Base-by-base conservation (phyloP, 495 filamentous ascomycete genomes). In the Aspergillus heteromorphus region DNA sequence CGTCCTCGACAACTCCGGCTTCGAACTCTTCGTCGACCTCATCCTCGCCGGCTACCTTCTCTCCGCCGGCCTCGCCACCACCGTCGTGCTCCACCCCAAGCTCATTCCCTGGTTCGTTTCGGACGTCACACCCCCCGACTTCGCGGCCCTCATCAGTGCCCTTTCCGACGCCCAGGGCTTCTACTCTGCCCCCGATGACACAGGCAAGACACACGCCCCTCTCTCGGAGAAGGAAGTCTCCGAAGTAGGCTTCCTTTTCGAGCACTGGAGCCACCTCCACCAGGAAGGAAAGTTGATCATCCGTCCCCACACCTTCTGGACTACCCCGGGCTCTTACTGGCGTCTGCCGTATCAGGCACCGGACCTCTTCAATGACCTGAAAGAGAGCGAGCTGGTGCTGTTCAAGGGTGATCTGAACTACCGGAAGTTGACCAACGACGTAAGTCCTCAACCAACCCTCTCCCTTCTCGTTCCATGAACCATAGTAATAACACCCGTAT, bases 331-430 rank as follows among this genome's bases (percentile, higher is more conserved):
- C 0, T 85, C 86, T 51, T 98, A 84, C 71, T 97, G 93, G 92
- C 80, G 91, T 36, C 66, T 98, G 45, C 89, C 91, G 0, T 70
- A 75, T 6, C 73, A 76, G 29, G 88, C 81, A 0, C 76, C 81
- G n/a, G 74, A 77, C 14, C 70, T 97, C 29, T 81, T 82, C 49
- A 80, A 88, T 6, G 92, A 96, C 61, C 69, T 97, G n/a, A 82
- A 89, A 72, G 72, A 83, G 56, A 86, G 84, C 55, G 91, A 96
- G 66, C 74, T 97, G n/a, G 89, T 96, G 0, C 81, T 97, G 19
- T 96, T 96, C 75, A 98, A 98, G 75, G 93, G 93, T 7, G 93
- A 98, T 72, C 65, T 97, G 60, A 97, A 98, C 63, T 97, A 97
- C 62, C 76, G 93, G 30, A 98, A 98, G 65, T 65, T 98, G 51